These are phyloP conservation scores for Pholiota conissans DNA, from an alignment of 768 basidiomycete genomes.

Conservation along the genomic window DNA sequence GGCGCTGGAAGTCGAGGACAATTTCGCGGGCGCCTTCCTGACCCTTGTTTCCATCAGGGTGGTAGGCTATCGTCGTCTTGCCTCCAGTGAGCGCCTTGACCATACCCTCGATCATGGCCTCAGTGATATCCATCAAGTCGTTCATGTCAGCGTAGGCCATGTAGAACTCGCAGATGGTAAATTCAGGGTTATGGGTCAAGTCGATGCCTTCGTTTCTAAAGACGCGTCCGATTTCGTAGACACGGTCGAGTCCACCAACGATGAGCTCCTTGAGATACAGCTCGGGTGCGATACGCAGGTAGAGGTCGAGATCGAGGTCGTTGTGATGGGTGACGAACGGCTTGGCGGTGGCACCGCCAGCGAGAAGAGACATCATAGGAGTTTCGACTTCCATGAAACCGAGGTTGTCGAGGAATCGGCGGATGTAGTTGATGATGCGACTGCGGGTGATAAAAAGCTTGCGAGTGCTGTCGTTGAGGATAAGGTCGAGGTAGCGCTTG, in stretches of 20 bases:
- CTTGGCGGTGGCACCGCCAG: constrained; percentile 98
- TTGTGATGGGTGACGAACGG: constrained; percentile 99
- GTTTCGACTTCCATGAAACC: constrained; percentile 99
- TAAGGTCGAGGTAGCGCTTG: constrained; percentile 98
- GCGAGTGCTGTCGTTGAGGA: constrained; percentile 88
- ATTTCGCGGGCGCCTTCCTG: constrained; percentile 60
- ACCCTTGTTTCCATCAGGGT: constrained; percentile 92
- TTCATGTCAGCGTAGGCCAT: constrained; percentile 99
- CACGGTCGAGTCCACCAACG: constrained; percentile 95
- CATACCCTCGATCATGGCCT: constrained; percentile 84
- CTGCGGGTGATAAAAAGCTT: constrained; percentile 89
- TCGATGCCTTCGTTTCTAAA: constrained; percentile 99
- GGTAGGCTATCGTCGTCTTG: constrained; percentile 76
- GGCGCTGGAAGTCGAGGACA: constrained; percentile 84
- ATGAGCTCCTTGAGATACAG: constrained; percentile 97
- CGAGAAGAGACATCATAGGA: constrained; percentile 94
- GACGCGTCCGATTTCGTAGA: constrained; percentile 97
- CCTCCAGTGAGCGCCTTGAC: constrained; percentile 86
- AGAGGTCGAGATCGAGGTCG: constrained; percentile 94
- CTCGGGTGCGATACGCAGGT: constrained; percentile 96
- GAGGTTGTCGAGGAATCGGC: constrained; percentile 83
- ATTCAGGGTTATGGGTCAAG: constrained; percentile 98
- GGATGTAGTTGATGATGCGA: constrained; percentile 89
- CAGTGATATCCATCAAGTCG: constrained; percentile 97
- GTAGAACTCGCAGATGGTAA: constrained; percentile 99